Conservation (phyloP, 2,329 filamentous ascomycete species). For the Fusarium sp. region DNA sequence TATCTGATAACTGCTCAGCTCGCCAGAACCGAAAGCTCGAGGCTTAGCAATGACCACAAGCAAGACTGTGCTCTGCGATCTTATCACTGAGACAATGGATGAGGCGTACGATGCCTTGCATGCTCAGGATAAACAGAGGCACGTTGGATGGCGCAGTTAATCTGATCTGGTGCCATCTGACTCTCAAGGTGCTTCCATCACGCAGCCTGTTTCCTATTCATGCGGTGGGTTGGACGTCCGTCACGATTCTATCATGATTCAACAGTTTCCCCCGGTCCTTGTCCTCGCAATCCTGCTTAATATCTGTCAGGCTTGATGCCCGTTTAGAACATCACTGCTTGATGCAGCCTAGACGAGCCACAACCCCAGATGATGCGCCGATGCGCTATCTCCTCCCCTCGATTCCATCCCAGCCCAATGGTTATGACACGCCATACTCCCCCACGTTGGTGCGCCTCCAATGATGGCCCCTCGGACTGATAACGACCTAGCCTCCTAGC, state of each 20-base stretch:
- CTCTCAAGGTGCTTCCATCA: constrained; percentile 2
- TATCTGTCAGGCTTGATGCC: neutral
- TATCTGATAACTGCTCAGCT: constrained; percentile 33
- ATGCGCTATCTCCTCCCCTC: constrained; percentile 29
- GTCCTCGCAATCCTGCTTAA: neutral
- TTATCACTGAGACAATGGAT: constrained; percentile 23
- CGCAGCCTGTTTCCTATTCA: constrained; percentile 1
- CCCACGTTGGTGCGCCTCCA: constrained; percentile 33
- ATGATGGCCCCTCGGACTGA: constrained; percentile 26
- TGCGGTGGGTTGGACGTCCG: neutral
- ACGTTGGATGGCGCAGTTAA: constrained; percentile 29
- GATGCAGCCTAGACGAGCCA: constrained; percentile 8
- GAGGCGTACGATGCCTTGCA: constrained; percentile 8
- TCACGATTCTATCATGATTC: constrained; percentile 1
- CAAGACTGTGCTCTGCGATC: constrained; percentile 12
- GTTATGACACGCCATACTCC: constrained; percentile 18
- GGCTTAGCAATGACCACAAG: constrained; percentile 12
- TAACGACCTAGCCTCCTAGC: constrained; percentile 18
- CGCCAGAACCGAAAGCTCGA: constrained; percentile 22
- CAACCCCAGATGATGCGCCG: constrained; percentile 19
- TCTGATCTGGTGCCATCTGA: constrained; percentile 7
- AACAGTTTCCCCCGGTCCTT: neutral
- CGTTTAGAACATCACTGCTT: neutral
- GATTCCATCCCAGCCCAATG: constrained; percentile 20
- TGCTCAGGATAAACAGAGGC: constrained; percentile 32